Evolutionary conservation across 78 protist species (phyloP), one percentile per base, ranked within the genome.

Genomic region (Mastigamoeba balamuthi): DNA sequence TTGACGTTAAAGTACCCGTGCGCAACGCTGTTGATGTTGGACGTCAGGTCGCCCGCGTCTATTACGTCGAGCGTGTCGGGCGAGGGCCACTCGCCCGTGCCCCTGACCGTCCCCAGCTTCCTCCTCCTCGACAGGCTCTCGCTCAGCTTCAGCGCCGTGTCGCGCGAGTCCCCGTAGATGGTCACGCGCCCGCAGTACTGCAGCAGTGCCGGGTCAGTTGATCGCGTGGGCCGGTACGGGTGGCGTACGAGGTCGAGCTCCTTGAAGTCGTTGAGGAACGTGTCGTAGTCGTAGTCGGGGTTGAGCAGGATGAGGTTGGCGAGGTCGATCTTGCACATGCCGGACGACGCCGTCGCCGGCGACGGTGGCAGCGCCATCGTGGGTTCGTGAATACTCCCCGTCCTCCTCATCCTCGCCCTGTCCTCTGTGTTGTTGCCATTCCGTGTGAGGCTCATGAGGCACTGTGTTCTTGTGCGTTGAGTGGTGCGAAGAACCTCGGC

Each of bases 1-100:
- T 83, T 83, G 35, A 83, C 66, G 52, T 83, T 83, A 43, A 83
- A 83, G 76, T 66, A 82, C 5, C 80, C 72, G 40, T 83, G 88
- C 67, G 71, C 80, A 37, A 79, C 40, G 38, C 68, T 75, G 8
- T 82, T 72, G 84, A 83, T 78, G 74, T 83, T 83, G 29, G 38
- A 17, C 41, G 69, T 79, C 8, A 83, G 66, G 66, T 78, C 82
- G 38, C 82, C 72, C 6, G 78, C 71, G 82, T 83, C 88, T 29
- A 83, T 81, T 44, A 83, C 82, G 67, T 83, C 88, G 3, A 83
- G n/a, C n/a, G n/a, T n/a, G n/a, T n/a, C n/a, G n/a, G n/a, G n/a
- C n/a, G n/a, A n/a, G n/a, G n/a, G n/a, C n/a, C n/a, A n/a, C n/a
- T n/a, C n/a, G n/a, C n/a, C n/a, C n/a, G n/a, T n/a, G n/a, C n/a